Percentiles rank a stretch among this genome's conserved stretches.
These are phyloP conservation scores for Coprinopsis marcescibilis DNA, from an alignment of 768 basidiomycete genomes.

Conservation along the genomic window DNA sequence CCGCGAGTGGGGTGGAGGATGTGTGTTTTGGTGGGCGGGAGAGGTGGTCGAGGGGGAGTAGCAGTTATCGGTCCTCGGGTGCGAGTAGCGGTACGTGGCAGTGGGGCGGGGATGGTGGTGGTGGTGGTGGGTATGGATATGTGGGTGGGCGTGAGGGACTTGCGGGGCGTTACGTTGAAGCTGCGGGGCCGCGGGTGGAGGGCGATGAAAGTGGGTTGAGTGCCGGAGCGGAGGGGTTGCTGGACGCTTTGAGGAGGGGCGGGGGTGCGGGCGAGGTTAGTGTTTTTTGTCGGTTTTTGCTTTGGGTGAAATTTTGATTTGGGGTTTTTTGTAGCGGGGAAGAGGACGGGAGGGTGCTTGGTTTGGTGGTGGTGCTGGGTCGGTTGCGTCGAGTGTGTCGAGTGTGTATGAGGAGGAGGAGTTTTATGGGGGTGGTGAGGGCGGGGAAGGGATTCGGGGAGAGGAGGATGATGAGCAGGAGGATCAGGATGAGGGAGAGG, in stretches of 20 bases:
- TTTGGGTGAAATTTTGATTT: neutral
- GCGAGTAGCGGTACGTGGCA: neutral
- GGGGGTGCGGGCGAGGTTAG: neutral
- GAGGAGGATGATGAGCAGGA: no score
- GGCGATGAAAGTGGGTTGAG: conserved; percentile 29
- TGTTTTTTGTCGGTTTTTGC: neutral
- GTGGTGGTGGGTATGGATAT: neutral
- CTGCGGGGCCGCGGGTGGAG: no score
- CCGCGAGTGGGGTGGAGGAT: conserved; percentile 37
- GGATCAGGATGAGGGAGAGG: no score
- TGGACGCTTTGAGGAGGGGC: conserved; percentile 29
- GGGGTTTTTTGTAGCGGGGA: neutral
- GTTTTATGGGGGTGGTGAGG: no score
- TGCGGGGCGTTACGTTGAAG: no score
- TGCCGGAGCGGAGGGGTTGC: conserved; percentile 43
- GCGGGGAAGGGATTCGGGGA: no score
- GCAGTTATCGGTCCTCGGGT: neutral
- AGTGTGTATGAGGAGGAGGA: no score
- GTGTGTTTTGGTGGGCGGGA: conserved; percentile 14
- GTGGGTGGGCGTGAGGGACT: no score
- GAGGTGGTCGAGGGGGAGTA: conserved; percentile 8
- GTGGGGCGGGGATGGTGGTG: neutral
- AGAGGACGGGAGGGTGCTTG: neutral
- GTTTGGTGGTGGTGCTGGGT: neutral
- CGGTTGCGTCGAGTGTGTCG: neutral